phyloP scores from a whole-genome alignment of 306 rosid species.

The Arachis stenosperma region DNA sequence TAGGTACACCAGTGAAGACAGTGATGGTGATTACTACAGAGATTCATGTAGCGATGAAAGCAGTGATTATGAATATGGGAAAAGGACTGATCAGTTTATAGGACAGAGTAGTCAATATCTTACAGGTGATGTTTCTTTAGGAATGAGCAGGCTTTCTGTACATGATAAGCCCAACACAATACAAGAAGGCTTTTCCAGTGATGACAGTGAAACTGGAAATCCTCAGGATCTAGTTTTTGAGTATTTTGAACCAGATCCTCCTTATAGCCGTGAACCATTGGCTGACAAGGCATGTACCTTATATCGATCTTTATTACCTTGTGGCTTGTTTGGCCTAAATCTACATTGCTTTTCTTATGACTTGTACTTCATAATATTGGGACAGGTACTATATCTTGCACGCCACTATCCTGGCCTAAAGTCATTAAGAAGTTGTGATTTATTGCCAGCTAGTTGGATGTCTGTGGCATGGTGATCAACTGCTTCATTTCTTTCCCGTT shows the following conservation, averaged over 20 bases:
- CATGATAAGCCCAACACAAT: slow-evolving; percentile 43
- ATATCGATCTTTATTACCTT: slow-evolving; percentile 25
- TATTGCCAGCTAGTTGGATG: slow-evolving; percentile 78
- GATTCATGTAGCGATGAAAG: slow-evolving; percentile 84
- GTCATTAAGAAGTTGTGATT: slow-evolving; percentile 84
- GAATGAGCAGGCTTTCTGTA: slow-evolving; percentile 51
- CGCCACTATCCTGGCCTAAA: slow-evolving; percentile 60
- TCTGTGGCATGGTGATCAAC: slow-evolving; percentile 81
- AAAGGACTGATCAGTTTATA: slow-evolving; percentile 29
- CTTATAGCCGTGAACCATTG: slow-evolving; percentile 80
- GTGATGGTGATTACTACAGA: slow-evolving; percentile 61
- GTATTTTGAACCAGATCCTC: slow-evolving; percentile 76
- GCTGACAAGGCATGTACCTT: slow-evolving; percentile 69
- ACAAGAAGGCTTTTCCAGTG: slow-evolving; percentile 67
- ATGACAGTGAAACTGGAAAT: slow-evolving; percentile 66
- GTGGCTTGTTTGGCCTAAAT: slow-evolving; percentile 29
- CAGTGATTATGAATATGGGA: slow-evolving; percentile 68
- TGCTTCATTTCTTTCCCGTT: slow-evolving; percentile 3
- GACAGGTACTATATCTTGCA: slow-evolving; percentile 82
- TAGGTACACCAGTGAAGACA: slow-evolving; percentile 65
- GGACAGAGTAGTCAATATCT: slow-evolving; percentile 44
- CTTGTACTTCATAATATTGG: slow-evolving; percentile 41
- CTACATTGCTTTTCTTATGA: slow-evolving; percentile 8
- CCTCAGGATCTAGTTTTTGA: slow-evolving; percentile 61
- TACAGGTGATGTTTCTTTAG: slow-evolving; percentile 43